These are phyloP conservation scores for Cladosporium sp. DNA, from an alignment of 2,329 filamentous ascomycete species.

Conservation along the genomic window DNA sequence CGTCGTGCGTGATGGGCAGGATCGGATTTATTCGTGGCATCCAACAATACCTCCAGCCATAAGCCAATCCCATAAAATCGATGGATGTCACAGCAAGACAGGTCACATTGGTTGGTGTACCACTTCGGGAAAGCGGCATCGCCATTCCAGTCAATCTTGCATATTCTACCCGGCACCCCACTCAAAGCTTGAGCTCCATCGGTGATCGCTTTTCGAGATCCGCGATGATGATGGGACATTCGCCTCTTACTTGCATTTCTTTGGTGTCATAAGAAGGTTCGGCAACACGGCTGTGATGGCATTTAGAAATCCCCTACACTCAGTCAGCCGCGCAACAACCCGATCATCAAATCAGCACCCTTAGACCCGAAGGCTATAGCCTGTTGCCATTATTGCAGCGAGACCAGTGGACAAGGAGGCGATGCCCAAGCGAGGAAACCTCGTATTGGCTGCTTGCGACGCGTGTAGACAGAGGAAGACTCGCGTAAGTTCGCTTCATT, in stretches of 20 bases:
- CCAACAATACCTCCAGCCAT: not conserved
- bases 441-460: slow-evolving; percentile 5
- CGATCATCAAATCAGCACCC: too few relatives aligned
- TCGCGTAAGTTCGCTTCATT: not conserved
- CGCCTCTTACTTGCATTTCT: not conserved
- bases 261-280: not conserved
- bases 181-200: not conserved
- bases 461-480: slow-evolving; percentile 3
- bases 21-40: not conserved
- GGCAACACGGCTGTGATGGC: not conserved
- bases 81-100: too few relatives aligned
- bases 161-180: not conserved
- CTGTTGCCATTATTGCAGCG: not conserved
- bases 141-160: not conserved
- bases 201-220: not conserved
- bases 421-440: slow-evolving; percentile 10
- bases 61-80: not conserved
- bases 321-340: not conserved
- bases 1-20: not conserved
- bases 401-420: not conserved
- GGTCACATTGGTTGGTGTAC: not conserved
- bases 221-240: not conserved
- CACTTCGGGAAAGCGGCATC: not conserved
- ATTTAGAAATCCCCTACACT: not conserved
- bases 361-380: not conserved